Evolutionary conservation across 768 basidiomycete species (phyloP).

Genomic region (Russula vinacea): DNA sequence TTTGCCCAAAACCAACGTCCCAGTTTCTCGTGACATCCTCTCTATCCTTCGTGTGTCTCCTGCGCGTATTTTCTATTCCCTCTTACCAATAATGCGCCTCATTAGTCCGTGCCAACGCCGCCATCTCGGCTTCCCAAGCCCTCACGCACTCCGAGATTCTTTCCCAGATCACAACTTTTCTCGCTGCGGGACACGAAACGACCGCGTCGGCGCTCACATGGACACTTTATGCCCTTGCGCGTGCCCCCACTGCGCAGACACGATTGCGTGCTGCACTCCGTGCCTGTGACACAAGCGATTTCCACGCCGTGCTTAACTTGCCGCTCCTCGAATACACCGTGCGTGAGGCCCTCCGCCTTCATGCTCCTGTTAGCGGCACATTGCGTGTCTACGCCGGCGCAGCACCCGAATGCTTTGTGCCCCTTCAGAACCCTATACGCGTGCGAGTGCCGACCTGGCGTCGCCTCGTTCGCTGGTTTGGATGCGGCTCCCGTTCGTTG

Average conservation of each 20-base stretch:
- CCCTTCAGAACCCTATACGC: conserved; percentile 38
- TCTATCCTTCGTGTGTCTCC: conserved; percentile 28
- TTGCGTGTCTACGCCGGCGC: conserved; percentile 50
- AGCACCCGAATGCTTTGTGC: conserved; percentile 48
- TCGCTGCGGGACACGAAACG: conserved; percentile 65
- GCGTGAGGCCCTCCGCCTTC: conserved; percentile 53
- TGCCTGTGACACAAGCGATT: conserved; percentile 29
- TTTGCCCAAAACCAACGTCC: background rate
- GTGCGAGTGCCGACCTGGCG: conserved; percentile 24
- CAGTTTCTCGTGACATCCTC: conserved; percentile 24
- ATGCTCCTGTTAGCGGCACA: conserved; percentile 56
- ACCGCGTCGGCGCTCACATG: conserved; percentile 57
- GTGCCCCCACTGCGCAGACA: conserved; percentile 45
- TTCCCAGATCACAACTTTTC: conserved; percentile 62
- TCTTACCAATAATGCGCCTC: background rate
- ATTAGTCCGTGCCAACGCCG: conserved; percentile 59
- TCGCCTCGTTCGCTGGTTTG: conserved; percentile 7
- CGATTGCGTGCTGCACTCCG: conserved; percentile 47
- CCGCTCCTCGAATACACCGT: conserved; percentile 61
- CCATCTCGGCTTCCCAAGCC: conserved; percentile 44
- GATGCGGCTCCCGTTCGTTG: background rate
- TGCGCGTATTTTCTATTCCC: background rate
- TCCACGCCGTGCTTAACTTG: conserved; percentile 35
- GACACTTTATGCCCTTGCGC: conserved; percentile 57
- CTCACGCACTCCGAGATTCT: conserved; percentile 57